Conservation (phyloP, 83 land plant species). For the Picea abies region DNA sequence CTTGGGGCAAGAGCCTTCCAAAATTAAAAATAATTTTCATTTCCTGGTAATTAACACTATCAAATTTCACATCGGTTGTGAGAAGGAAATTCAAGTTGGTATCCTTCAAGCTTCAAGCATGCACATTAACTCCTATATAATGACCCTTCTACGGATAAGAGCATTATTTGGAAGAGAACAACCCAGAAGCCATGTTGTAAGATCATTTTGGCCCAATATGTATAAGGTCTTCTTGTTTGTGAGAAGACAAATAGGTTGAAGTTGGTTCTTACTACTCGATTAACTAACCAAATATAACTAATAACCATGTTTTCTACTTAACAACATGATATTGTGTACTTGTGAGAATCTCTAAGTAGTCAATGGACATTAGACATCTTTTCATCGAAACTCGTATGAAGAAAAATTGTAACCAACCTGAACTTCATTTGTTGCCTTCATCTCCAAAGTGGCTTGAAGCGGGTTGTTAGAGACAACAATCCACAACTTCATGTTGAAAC, state of each 20-base stretch:
- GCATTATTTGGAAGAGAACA: background rate
- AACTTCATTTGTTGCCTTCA: constrained; percentile 54
- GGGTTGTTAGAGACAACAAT: no score
- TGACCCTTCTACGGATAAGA: background rate
- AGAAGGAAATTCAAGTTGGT: background rate
- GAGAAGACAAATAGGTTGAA: background rate
- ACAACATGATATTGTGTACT: background rate
- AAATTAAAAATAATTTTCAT: background rate
- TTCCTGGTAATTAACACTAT: background rate
- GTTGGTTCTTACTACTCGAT: background rate
- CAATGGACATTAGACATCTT: background rate
- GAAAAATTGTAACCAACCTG: constrained; percentile 86
- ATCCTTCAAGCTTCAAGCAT: background rate
- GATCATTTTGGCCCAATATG: no score
- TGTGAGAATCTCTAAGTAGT: background rate
- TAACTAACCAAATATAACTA: background rate
- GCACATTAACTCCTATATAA: background rate
- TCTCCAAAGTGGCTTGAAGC: no score
- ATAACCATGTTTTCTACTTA: background rate
- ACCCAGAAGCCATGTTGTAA: background rate
- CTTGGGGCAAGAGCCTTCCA: no score
- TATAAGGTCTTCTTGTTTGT: background rate
- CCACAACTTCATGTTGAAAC: no score
- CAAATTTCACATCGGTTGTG: background rate
- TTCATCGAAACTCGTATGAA: constrained; percentile 74